Base-by-base conservation (phyloP, 2,329 filamentous ascomycete genomes). In the Monilinia fructigena region DNA sequence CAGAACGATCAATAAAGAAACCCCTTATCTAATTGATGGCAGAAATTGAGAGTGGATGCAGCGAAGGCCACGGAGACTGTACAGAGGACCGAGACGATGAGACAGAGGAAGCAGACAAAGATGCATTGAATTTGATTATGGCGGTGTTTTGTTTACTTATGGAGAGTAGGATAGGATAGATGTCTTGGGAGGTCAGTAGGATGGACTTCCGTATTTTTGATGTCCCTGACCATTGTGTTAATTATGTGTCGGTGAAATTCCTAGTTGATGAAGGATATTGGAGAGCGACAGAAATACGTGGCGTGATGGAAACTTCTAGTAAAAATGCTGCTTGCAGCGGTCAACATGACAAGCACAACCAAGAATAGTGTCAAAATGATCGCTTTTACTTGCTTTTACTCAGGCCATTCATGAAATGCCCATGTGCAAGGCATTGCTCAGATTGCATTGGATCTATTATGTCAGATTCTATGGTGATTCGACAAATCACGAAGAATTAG, bases 1-100 rank as follows among this genome's bases (percentile, higher is more conserved):
- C 84, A 87, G 2, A 84, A 85, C 0, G 84, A 82, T 84, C 84
- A 87, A 74, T 86, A 86, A 0, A 87, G 76, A 45, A 70, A 80
- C 76, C 85, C 85, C 65, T 86, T 79, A 70, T 86, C 82, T 70
- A 87, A 85, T 20, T 84, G 83, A 54, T 85, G 82, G 69, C 85
- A 87, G 70, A 85, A 87, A 68, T 86, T 54, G 54, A 74, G 72
- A 53, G 71, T 72, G 65, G 73, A 71, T 7, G 68, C 53, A 1
- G 72, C 71, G 56, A 82, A 86, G 16, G 82, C 82, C 73, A 87
- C 84, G 76, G 86, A 79, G 65, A 86, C 76, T 42, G 85, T 78
- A 18, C 81, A 76, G 48, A 76, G 75, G 4, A 80, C 77, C 0
- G 82, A 80, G 0, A 82, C 64, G 5, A 76, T 50, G 26, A 84